Evolutionary conservation across 768 basidiomycete genomes (phyloP), one percentile per base, ranked within the genome.

Genomic region (Cyclocybe aegerita): DNA sequence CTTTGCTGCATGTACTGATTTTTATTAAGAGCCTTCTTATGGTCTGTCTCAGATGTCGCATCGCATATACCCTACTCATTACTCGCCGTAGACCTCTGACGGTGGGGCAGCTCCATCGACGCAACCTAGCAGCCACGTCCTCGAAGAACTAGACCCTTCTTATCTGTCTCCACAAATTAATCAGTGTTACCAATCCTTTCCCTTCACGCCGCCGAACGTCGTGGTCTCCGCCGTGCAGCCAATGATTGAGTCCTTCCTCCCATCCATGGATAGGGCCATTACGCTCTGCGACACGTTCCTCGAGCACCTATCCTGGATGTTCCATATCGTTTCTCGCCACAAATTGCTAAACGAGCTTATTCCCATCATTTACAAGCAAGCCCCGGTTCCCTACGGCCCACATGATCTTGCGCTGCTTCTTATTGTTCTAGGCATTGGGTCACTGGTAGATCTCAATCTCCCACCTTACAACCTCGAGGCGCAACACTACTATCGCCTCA

Each of bases 271-370:
- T 41, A 70, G 71, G 32, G 74, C 78, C 11, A 69, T 70, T 12
- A 48, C 59, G 4, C 60, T 80, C 32, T 77, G 74, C 56, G 73
- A 79, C 37, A 75, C 70, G 1, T 79, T 79, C 52, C 53, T 78
- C 16, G 71, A 79, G 50, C 72, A 78, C 50, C 62, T 76, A 33
- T 74, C 77, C 11, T 79, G 78, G 78, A 76, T 77, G 71, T 75
- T 76, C 54, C 69, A 68, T 44, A 72, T 79, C 49, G 73, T 79
- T 17, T 74, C 76, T 42, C 73, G 76, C 8, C 70, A 71, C 40
- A 68, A 75, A 40, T 54, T 80, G 41, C 60, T 78, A 2, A 68
- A 70, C 39, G 73, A 75, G 47, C 68, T 80, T 36, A 74, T 80
- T 38, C 75, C 77, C 4, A 58, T 64, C n/a, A 61, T 80, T 29